A percentile compares a stretch with the other conserved stretches of the same genome.
Evolutionary conservation across 1,139 yeast genomes (phyloP).

Genomic region (Yamadazyma conglobata): DNA sequence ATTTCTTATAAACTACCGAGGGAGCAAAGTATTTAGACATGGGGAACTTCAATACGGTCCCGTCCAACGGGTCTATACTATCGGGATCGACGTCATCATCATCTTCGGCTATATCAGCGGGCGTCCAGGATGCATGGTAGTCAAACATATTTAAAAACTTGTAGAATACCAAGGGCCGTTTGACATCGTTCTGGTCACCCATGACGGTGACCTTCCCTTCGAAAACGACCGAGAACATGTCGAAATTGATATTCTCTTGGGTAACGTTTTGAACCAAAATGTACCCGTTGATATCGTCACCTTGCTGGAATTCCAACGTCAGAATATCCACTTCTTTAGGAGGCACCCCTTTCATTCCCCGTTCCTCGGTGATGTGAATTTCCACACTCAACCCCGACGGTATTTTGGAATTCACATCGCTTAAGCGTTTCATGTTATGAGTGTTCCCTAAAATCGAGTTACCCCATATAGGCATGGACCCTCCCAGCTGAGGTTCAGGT

Average conservation of each 20-base stretch:
- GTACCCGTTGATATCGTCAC: constrained; percentile 56
- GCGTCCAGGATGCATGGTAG: constrained; percentile 45
- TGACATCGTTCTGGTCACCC: constrained; percentile 15
- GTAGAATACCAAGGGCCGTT: constrained; percentile 23
- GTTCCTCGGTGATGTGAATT: constrained; percentile 34
- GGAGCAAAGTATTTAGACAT: constrained; percentile 39
- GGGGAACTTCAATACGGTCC: constrained; percentile 31
- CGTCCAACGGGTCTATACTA: constrained; percentile 41
- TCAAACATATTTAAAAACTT: constrained; percentile 45
- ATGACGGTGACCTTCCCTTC: constrained; percentile 44
- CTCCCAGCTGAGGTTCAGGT: too few relatives aligned
- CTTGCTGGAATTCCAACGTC: constrained; percentile 45
- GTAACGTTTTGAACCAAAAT: constrained; percentile 44
- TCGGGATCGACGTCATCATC: constrained; percentile 32
- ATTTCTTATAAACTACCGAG: constrained; percentile 36
- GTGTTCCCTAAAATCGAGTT: constrained; percentile 42
- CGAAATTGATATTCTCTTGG: constrained; percentile 41
- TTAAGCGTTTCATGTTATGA: constrained; percentile 35
- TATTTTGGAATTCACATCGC: constrained; percentile 24
- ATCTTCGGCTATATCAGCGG: constrained; percentile 41
- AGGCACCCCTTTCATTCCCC: constrained; percentile 36
- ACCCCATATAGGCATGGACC: constrained; percentile 25
- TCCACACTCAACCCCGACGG: constrained; percentile 29
- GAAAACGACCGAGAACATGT: constrained; percentile 55
- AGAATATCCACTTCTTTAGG: constrained; percentile 23